Conservation (phyloP, 371 early-diverging fungal species). For the Haplosporangium sp. region DNA sequence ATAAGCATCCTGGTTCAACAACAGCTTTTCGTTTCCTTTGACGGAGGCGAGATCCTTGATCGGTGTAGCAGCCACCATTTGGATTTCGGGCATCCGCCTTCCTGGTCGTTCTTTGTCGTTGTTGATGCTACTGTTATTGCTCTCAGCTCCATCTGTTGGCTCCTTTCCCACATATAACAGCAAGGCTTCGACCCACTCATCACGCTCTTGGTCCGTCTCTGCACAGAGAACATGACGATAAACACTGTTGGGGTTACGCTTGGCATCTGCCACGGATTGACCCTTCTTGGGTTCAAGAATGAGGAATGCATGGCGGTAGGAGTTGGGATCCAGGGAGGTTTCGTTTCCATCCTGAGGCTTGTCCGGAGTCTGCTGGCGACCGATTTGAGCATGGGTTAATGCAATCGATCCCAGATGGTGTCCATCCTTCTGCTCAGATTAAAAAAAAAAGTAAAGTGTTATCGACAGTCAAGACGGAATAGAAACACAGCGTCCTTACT, state of each 20-base stretch:
- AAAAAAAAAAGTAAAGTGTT: background rate
- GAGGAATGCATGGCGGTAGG: constrained; percentile 80
- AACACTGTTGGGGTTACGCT: constrained; percentile 61
- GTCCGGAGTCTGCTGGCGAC: constrained; percentile 56
- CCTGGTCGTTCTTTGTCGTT: constrained; percentile 61
- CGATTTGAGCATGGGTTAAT: constrained; percentile 65
- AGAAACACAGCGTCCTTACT: too few relatives aligned
- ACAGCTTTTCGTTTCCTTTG: constrained; percentile 49
- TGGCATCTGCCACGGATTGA: constrained; percentile 59
- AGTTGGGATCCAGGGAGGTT: constrained; percentile 39
- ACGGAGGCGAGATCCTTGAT: constrained; percentile 42
- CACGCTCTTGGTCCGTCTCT: constrained; percentile 86
- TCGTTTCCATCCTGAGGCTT: constrained; percentile 56
- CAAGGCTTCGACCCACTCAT: constrained; percentile 84
- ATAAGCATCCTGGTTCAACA: constrained; percentile 48
- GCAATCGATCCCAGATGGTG: constrained; percentile 66
- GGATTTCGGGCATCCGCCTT: constrained; percentile 56
- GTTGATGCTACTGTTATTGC: constrained; percentile 54
- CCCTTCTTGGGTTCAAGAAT: constrained; percentile 78
- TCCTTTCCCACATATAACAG: constrained; percentile 60
- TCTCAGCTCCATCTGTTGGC: constrained; percentile 42
- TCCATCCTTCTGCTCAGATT: constrained; percentile 64
- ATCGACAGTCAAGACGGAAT: background rate
- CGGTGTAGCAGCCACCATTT: constrained; percentile 41
- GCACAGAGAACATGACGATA: constrained; percentile 86